Conservation (phyloP, 1,139 yeast species). For the Protomyces pachydermus region DNA sequence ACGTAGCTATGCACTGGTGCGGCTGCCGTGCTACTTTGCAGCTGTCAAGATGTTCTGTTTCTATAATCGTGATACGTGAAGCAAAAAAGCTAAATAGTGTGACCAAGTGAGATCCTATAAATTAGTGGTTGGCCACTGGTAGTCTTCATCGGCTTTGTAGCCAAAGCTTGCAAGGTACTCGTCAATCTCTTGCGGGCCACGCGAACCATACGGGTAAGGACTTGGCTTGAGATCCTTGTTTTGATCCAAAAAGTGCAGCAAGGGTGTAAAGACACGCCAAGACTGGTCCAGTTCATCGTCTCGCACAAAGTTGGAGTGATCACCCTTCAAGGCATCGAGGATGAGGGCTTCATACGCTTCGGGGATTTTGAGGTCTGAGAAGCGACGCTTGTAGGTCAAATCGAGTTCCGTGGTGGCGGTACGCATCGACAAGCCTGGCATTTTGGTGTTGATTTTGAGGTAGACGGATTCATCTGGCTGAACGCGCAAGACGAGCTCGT, state of each 20-base stretch:
- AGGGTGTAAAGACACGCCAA: constrained; percentile 90
- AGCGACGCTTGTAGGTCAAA: constrained; percentile 75
- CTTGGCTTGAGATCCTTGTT: constrained; percentile 43
- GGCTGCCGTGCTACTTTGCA: too few relatives aligned
- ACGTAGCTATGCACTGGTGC: too few relatives aligned
- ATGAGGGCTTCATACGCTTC: constrained; percentile 96
- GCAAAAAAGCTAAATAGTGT: not conserved
- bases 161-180: constrained; percentile 64
- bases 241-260: constrained; percentile 72
- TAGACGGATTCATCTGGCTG: constrained; percentile 95
- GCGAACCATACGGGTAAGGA: constrained; percentile 85
- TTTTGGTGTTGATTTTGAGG: constrained; percentile 83
- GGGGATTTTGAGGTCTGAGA: constrained; percentile 76
- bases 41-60: not conserved
- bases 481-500: constrained; percentile 85
- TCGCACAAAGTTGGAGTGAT: constrained; percentile 95
- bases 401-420: constrained; percentile 86
- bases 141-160: constrained; percentile 58
- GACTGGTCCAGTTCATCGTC: constrained; percentile 94
- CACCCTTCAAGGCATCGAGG: constrained; percentile 83
- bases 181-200: constrained; percentile 71
- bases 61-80: not conserved
- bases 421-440: constrained; percentile 81
- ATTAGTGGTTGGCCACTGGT: constrained; percentile 62
- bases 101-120: not conserved